Evolutionary conservation across 2,329 filamentous ascomycete species (phyloP).

Genomic region (Hymenoscyphus scutula): DNA sequence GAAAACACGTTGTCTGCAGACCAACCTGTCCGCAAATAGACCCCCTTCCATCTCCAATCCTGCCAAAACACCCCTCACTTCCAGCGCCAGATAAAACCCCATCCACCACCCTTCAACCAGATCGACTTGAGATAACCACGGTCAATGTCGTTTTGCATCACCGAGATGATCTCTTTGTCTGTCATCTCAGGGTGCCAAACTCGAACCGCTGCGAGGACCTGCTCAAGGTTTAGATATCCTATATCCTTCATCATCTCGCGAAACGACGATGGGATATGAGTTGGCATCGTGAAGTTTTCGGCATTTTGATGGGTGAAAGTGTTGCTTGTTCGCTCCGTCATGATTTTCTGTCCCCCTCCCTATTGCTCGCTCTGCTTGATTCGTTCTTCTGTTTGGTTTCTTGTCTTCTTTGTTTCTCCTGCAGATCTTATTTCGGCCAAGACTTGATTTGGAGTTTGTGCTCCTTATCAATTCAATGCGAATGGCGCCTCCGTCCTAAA

Average conservation of each 20-base stretch:
- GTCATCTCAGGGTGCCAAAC: not conserved
- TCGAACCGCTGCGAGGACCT: not conserved
- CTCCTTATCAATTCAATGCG: not conserved
- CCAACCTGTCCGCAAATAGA: too few relatives aligned
- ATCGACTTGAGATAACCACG: not conserved
- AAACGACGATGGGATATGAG: not conserved
- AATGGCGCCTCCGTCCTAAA: not conserved
- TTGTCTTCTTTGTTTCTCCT: not conserved
- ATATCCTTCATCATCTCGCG: not conserved
- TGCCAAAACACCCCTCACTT: not conserved
- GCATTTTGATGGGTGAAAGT: not conserved
- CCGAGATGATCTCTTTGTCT: conserved; percentile 1
- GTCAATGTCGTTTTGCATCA: conserved; percentile 3
- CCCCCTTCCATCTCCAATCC: not conserved
- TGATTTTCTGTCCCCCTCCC: not conserved
- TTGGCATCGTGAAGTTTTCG: not conserved
- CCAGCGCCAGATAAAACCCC: conserved; percentile 6
- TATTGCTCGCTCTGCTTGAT: not conserved
- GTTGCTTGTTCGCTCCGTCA: not conserved
- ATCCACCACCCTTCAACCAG: not conserved
- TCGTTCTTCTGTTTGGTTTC: not conserved
- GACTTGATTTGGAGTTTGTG: not conserved
- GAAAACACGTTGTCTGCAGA: too few relatives aligned
- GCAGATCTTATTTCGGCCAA: not conserved
- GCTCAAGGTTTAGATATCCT: not conserved